These are phyloP conservation scores for Linum usitatissimum DNA, from an alignment of 345 rosid genomes.

Conservation along the genomic window DNA sequence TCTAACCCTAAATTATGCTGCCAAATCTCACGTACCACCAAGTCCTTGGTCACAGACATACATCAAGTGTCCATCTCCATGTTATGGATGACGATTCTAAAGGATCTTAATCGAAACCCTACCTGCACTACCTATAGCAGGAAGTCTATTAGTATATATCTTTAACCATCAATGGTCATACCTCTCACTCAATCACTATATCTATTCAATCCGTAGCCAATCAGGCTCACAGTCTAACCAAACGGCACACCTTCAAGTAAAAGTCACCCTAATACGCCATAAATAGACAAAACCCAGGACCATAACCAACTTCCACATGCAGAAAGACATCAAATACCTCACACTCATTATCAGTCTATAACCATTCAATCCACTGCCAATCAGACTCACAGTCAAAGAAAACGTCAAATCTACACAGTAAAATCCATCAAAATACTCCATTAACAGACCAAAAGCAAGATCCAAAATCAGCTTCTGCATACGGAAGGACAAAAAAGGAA, in stretches of 20 bases:
- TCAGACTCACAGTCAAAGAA: conserved; percentile 6
- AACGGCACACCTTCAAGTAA: background rate
- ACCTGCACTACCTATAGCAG: background rate
- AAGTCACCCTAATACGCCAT: background rate
- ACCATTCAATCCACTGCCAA: conserved; percentile 6
- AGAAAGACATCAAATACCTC: background rate
- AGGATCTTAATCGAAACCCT: background rate
- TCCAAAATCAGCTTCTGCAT: background rate
- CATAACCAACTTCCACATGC: background rate
- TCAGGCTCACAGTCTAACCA: conserved; percentile 1
- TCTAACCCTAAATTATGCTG: too few relatives aligned
- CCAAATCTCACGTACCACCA: background rate
- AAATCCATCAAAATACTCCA: conserved; percentile 4
- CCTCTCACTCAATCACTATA: too few relatives aligned
- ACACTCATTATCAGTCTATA: background rate
- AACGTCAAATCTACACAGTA: conserved; percentile 2
- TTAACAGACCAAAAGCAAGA: background rate
- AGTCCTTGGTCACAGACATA: background rate
- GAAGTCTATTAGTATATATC: background rate
- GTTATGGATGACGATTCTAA: background rate
- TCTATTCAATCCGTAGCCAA: background rate
- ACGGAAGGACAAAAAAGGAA: background rate
- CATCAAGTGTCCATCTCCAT: background rate
- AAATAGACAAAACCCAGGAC: background rate
- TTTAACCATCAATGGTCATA: background rate